Evolutionary conservation across 83 land plant genomes (phyloP).

Genomic region (Diphasiastrum complanatum): DNA sequence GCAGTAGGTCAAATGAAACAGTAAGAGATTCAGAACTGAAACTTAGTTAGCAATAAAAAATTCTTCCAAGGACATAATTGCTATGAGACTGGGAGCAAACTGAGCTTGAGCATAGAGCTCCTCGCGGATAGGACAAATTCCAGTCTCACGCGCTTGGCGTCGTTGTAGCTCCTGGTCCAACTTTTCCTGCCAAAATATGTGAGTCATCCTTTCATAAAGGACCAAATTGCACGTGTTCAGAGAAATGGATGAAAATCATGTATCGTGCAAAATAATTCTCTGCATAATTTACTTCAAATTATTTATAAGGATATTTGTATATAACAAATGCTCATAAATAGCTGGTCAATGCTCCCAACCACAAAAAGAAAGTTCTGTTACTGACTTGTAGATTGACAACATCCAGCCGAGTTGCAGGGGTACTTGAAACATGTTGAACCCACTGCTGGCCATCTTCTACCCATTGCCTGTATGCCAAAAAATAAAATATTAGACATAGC

Average conservation of each 20-base stretch:
- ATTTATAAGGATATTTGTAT: not conserved
- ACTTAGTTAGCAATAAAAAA: not conserved
- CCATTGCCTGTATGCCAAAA: constrained; percentile 39
- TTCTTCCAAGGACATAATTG: not conserved
- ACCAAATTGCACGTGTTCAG: not conserved
- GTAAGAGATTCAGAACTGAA: not conserved
- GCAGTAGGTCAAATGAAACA: no score
- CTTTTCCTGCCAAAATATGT: constrained; percentile 28
- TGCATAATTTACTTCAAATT: not conserved
- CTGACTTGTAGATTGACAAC: constrained; percentile 35
- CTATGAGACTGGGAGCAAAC: not conserved
- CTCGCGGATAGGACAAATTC: constrained; percentile 40
- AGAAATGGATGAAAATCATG: not conserved
- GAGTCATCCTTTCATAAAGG: not conserved
- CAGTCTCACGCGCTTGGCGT: constrained; percentile 40
- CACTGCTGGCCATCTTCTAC: constrained; percentile 24
- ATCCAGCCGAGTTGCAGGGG: constrained; percentile 40
- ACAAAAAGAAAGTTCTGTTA: no score
- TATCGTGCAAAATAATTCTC: not conserved
- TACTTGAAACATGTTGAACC: constrained; percentile 35
- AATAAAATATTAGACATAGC: no score
- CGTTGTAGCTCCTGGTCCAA: constrained; percentile 41
- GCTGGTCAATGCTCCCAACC: no score
- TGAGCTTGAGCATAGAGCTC: constrained; percentile 41
- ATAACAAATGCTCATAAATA: no score